These are phyloP conservation scores for Colletotrichum viniferum DNA, from an alignment of 2,329 filamentous ascomycete species.

Conservation along the genomic window DNA sequence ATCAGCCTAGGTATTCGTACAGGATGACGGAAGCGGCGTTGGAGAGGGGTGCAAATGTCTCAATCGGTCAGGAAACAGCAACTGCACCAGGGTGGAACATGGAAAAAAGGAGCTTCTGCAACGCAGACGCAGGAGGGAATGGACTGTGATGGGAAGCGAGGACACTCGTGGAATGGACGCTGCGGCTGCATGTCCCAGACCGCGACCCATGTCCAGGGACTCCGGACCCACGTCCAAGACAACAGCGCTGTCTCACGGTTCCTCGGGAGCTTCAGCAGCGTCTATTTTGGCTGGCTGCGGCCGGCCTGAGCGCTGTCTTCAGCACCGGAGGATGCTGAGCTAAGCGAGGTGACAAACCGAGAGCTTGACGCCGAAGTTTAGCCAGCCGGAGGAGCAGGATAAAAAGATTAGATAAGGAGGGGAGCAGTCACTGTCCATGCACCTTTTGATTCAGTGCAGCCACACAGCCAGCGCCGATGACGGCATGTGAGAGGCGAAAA, in stretches of 20 bases:
- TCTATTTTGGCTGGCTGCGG: neutral
- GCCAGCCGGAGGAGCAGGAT: neutral
- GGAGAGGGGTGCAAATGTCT: neutral
- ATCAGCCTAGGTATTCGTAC: neutral
- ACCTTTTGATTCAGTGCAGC: neutral
- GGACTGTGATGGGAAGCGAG: neutral
- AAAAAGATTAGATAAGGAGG: neutral
- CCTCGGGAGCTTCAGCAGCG: neutral
- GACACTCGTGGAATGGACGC: neutral
- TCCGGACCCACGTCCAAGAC: neutral
- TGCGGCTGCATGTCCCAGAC: conserved; percentile 6
- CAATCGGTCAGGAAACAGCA: neutral
- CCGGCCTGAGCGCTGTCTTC: neutral
- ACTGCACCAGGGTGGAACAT: neutral
- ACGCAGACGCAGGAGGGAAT: neutral
- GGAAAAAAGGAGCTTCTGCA: neutral
- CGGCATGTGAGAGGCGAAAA: neutral
- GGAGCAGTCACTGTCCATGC: neutral
- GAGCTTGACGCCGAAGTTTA: neutral
- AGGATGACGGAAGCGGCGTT: neutral
- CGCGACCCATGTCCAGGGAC: neutral
- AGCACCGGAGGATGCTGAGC: neutral
- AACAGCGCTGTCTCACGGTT: neutral
- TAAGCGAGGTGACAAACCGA: neutral
- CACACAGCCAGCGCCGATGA: neutral